Base-by-base conservation (phyloP, 2,329 filamentous ascomycete species). In the Penicillium sp. region DNA sequence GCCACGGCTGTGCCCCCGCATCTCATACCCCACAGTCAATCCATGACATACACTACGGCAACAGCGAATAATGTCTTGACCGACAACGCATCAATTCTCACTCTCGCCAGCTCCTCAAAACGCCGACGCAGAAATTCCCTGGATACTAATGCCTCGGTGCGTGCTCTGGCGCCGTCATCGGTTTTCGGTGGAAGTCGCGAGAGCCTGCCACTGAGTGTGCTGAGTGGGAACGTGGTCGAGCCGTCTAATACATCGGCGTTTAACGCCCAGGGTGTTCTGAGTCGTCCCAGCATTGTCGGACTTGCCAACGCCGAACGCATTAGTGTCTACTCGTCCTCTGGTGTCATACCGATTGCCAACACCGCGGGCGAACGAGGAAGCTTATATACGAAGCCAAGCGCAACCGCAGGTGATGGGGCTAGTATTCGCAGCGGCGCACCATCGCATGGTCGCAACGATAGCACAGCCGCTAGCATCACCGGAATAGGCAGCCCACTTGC, bases 381-480 rank as follows among this genome's bases (percentile, higher is more conserved):
- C 73, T 84, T 89, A 59, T 93, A 96, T 67, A 85, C 88, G 56
- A 84, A 79, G 66, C 79, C 79, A 49, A 61, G 51, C 45, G 44
- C 66, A 58, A 73, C 69, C 20, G 69, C 71, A 45, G 85, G 82
- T 5, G 90, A 96, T 62, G 89, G 84, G 1, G 85, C 86, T 9
- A 96, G 91, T 67, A 79, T 95, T 27, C 83, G 90, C 51, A 96
- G 90, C 70, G 90, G 89, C 0, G 76, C 88, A 1, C 71, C 90
- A 3, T 89, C 90, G 0, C 92, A 96, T 71, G 85, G 84, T 2
- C 83, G 90, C 58, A 88, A 90, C 48, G 91, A 96, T 70, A 96
- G 92, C 73, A 85, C 93, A 52, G 88, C 81, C 58, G 89, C 89
- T 25, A 93, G 89, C 71, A 87, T 92, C 12, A 58, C 63, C 60